phyloP scores from a whole-genome alignment of 2,329 filamentous ascomycete genomes.

The Fusarium pseudocircinatum region DNA sequence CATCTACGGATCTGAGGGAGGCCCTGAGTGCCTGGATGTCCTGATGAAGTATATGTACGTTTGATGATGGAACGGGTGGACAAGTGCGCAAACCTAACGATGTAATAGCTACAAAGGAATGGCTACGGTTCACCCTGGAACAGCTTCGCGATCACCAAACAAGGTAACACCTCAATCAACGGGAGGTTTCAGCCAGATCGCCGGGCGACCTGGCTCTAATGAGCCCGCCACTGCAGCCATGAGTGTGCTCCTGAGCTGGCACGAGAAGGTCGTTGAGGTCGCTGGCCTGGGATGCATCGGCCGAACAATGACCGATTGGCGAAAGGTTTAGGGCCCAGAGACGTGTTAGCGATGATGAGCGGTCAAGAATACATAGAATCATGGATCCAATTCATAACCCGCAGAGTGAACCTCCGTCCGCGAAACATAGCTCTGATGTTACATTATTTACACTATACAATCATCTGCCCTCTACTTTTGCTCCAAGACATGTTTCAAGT shows the following conservation, averaged over 20 bases:
- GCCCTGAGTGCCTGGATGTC: constrained; percentile 86
- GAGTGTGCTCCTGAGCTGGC: constrained; percentile 98
- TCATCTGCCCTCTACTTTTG: constrained; percentile 48
- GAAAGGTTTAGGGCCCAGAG: constrained; percentile 66
- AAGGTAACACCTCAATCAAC: constrained; percentile 78
- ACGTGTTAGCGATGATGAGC: constrained; percentile 17
- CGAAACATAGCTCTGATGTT: constrained; percentile 6
- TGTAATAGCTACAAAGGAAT: constrained; percentile 85
- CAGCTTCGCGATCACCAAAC: constrained; percentile 54
- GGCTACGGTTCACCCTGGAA: constrained; percentile 59
- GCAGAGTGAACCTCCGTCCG: background rate
- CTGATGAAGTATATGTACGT: constrained; percentile 97
- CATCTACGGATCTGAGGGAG: constrained; percentile 81
- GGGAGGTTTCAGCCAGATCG: constrained; percentile 84
- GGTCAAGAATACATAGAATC: constrained; percentile 34
- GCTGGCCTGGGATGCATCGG: constrained; percentile 91
- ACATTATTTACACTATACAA: constrained; percentile 21
- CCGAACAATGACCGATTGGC: constrained; percentile 94
- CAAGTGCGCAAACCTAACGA: constrained; percentile 15
- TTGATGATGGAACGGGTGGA: background rate
- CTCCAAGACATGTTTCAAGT: constrained; percentile 82
- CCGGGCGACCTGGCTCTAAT: constrained; percentile 62
- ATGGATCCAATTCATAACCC: constrained; percentile 17
- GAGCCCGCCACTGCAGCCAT: constrained; percentile 86
- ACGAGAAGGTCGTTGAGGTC: constrained; percentile 97